A percentile compares a stretch with the other conserved stretches of the same genome.
phyloP scores from a whole-genome alignment of 2,329 filamentous ascomycete genomes.

The Monosporascus sp. region DNA sequence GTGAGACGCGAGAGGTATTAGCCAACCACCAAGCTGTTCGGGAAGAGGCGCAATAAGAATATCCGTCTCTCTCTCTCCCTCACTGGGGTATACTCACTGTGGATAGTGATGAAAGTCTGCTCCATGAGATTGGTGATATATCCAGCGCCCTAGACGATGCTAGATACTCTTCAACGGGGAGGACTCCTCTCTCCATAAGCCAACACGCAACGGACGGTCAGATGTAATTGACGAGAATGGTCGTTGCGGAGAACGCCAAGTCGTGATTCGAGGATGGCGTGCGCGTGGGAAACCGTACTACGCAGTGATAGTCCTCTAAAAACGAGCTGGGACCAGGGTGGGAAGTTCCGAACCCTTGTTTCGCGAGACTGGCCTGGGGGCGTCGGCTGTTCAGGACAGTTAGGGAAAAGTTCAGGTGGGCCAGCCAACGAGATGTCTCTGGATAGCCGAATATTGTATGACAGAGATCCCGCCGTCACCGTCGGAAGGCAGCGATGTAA shows the following conservation, averaged over 20 bases:
- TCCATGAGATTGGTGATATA: slow-evolving; percentile 51
- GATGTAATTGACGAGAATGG: slow-evolving; percentile 10
- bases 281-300: slow-evolving; percentile 9
- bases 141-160: slow-evolving; percentile 15
- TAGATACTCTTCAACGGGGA: slow-evolving; percentile 15
- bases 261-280: slow-evolving; percentile 12
- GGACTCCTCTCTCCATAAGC: slow-evolving; percentile 15
- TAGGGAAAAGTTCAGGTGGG: slow-evolving; percentile 17
- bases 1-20: slow-evolving; percentile 13
- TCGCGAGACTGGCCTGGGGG: slow-evolving; percentile 17
- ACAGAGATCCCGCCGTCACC: slow-evolving; percentile 34
- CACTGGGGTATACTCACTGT: slow-evolving; percentile 53
- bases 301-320: slow-evolving; percentile 12
- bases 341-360: slow-evolving; percentile 22
- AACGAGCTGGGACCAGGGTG: slow-evolving; percentile 18
- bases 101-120: slow-evolving; percentile 86
- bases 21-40: slow-evolving; percentile 5
- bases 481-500: slow-evolving; percentile 26
- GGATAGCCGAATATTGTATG: slow-evolving; percentile 32
- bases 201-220: slow-evolving; percentile 12
- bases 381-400: slow-evolving; percentile 23
- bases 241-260: slow-evolving; percentile 15
- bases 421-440: slow-evolving; percentile 28
- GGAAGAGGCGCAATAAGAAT: slow-evolving; percentile 4
- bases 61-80: not conserved